phyloP scores from a whole-genome alignment of 441 rosid genomes.

The Populus hybrid region DNA sequence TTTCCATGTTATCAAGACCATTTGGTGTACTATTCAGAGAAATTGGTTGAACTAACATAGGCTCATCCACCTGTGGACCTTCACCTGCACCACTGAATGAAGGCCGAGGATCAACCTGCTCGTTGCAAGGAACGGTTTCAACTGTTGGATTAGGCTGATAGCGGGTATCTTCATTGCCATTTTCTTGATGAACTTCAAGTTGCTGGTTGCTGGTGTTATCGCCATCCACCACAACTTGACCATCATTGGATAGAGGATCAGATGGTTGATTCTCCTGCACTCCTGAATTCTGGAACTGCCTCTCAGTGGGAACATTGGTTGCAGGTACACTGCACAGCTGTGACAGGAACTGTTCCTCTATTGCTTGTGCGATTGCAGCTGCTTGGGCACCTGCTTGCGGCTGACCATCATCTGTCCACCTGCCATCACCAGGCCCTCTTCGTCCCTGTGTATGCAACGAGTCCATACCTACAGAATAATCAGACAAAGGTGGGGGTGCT shows the following conservation, averaged over 20 bases:
- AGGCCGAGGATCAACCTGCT: slow-evolving; percentile 33
- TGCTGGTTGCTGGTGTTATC: slow-evolving; percentile 49
- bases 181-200: slow-evolving; percentile 53
- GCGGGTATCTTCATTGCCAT: slow-evolving; percentile 30
- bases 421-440: slow-evolving; percentile 83
- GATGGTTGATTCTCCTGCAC: slow-evolving; percentile 58
- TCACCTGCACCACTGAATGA: slow-evolving; percentile 33
- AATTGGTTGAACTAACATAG: slow-evolving; percentile 50
- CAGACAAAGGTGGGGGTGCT: slow-evolving; percentile 77
- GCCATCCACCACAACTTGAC: slow-evolving; percentile 42
- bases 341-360: slow-evolving; percentile 84
- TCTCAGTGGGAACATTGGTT: slow-evolving; percentile 49
- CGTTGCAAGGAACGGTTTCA: slow-evolving; percentile 39
- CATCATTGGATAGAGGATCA: slow-evolving; percentile 44
- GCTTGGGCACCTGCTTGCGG: slow-evolving; percentile 86
- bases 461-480: slow-evolving; percentile 79
- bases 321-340: slow-evolving; percentile 57
- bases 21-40: slow-evolving; percentile 52
- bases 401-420: slow-evolving; percentile 98
- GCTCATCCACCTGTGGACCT: slow-evolving; percentile 38
- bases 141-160: slow-evolving; percentile 36
- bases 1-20: slow-evolving; percentile 76
- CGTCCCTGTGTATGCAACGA: slow-evolving; percentile 66
- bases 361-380: slow-evolving; percentile 82
- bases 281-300: slow-evolving; percentile 63